Percentiles rank a stretch among this genome's conserved stretches.
These are phyloP conservation scores for Parafenestella ontariensis DNA, from an alignment of 2,329 filamentous ascomycete genomes.

Conservation along the genomic window DNA sequence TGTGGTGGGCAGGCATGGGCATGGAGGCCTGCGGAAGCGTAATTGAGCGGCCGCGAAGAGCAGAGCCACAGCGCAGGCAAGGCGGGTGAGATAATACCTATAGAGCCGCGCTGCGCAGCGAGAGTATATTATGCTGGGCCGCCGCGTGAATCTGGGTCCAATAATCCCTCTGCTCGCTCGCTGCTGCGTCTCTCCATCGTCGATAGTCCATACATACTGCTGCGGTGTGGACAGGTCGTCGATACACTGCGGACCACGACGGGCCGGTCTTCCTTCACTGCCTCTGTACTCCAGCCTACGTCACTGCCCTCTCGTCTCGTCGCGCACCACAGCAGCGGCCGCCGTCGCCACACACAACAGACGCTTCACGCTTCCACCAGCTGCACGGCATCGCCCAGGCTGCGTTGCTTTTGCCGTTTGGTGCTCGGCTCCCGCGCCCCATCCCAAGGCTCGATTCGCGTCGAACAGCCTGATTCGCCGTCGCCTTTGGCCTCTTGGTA, in stretches of 20 bases:
- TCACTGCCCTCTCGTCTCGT: conserved; percentile 26
- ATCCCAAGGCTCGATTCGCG: conserved; percentile 20
- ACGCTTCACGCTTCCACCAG: background rate
- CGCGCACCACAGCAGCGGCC: conserved; percentile 18
- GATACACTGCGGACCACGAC: background rate
- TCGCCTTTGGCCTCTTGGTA: conserved; percentile 31
- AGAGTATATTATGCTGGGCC: conserved; percentile 25
- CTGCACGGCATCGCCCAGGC: background rate
- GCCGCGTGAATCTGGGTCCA: conserved; percentile 15
- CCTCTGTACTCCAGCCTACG: conserved; percentile 17
- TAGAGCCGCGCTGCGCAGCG: conserved; percentile 13
- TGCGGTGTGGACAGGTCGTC: background rate
- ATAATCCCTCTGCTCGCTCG: conserved; percentile 2
- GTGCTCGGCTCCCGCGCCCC: conserved; percentile 27
- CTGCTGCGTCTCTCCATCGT: background rate
- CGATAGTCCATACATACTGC: background rate
- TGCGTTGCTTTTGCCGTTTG: conserved; percentile 28
- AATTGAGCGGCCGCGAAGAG: conserved; percentile 1
- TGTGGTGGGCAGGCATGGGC: conserved; percentile 3
- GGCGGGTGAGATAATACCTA: conserved; percentile 14
- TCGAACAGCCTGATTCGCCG: conserved; percentile 34
- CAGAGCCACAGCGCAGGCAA: conserved; percentile 17
- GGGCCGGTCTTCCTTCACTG: background rate
- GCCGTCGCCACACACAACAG: background rate
- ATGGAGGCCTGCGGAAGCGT: background rate